Evolutionary conservation across 139 green algal species (phyloP).

Genomic region (Closterium sp.): DNA sequence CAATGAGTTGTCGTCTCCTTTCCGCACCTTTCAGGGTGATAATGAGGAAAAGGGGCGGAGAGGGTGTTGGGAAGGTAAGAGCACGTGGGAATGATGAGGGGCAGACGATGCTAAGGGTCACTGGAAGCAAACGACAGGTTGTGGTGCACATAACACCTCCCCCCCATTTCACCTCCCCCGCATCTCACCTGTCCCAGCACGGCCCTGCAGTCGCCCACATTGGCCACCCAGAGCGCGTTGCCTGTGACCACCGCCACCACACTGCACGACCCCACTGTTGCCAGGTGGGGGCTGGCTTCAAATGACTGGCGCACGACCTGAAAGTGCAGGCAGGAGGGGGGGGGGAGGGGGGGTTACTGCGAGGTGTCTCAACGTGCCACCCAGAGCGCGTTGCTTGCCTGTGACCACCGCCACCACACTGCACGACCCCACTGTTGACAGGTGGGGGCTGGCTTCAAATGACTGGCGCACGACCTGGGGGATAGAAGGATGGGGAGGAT

Average conservation of each 20-base stretch:
- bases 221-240: constrained; percentile 24
- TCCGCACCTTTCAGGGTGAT: constrained; percentile 5
- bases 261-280: constrained; percentile 28
- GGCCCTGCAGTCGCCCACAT: constrained; percentile 34
- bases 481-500: too few relatives aligned
- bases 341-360: too few relatives aligned
- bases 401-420: constrained; percentile 17
- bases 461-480: not conserved
- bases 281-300: constrained; percentile 17
- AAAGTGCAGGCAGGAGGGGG: too few relatives aligned
- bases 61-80: not conserved
- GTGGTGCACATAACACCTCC: not conserved
- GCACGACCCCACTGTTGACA: constrained; percentile 32
- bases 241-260: constrained; percentile 19
- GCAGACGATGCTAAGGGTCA: too few relatives aligned
- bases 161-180: too few relatives aligned
- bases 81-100: too few relatives aligned
- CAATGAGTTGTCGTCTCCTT: not conserved
- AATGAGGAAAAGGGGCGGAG: not conserved
- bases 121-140: too few relatives aligned
- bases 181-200: constrained; percentile 27
- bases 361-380: too few relatives aligned
- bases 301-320: constrained; percentile 17
- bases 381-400: too few relatives aligned
- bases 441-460: constrained; percentile 18